Percentiles rank a stretch among this genome's conserved stretches.
Evolutionary conservation across 2,329 filamentous ascomycete genomes (phyloP).

Genomic region (Geosmithia flava): DNA sequence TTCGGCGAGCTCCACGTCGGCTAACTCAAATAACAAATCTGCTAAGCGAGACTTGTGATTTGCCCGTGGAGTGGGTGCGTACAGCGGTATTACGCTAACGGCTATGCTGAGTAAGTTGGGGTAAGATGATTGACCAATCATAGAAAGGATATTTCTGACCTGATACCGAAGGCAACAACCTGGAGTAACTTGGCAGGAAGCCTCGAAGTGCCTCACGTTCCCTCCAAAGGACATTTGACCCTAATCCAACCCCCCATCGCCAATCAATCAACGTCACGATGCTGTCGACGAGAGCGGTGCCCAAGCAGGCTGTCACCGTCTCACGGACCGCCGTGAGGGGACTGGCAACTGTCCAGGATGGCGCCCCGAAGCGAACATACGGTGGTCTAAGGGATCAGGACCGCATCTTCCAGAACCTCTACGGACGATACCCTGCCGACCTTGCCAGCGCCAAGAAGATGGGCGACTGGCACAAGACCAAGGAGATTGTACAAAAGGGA

Average conservation of each 20-base stretch:
- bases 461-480: conserved; percentile 99
- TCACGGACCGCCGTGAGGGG: conserved; percentile 43
- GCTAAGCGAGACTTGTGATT: conserved; percentile 8
- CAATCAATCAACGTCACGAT: conserved; percentile 22
- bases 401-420: conserved; percentile 98
- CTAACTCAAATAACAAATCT: conserved; percentile 6
- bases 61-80: neutral
- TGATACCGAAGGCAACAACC: neutral
- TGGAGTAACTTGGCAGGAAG: conserved; percentile 12
- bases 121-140: conserved; percentile 28
- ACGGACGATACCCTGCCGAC: conserved; percentile 83
- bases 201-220: conserved; percentile 21
- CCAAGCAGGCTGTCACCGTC: conserved; percentile 22
- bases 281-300: conserved; percentile 31
- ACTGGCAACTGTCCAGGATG: conserved; percentile 73
- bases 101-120: conserved; percentile 12
- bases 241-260: conserved; percentile 6
- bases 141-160: conserved; percentile 19
- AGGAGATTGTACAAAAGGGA: conserved; percentile 94
- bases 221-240: conserved; percentile 6
- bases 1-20: neutral
- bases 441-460: conserved; percentile 93
- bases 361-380: conserved; percentile 57
- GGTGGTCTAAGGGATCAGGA: conserved; percentile 92
- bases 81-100: conserved; percentile 16